Percentiles rank a stretch among this genome's conserved stretches.
phyloP scores from a whole-genome alignment of 2,329 filamentous ascomycete species.

The Cordyceps farinosa region DNA sequence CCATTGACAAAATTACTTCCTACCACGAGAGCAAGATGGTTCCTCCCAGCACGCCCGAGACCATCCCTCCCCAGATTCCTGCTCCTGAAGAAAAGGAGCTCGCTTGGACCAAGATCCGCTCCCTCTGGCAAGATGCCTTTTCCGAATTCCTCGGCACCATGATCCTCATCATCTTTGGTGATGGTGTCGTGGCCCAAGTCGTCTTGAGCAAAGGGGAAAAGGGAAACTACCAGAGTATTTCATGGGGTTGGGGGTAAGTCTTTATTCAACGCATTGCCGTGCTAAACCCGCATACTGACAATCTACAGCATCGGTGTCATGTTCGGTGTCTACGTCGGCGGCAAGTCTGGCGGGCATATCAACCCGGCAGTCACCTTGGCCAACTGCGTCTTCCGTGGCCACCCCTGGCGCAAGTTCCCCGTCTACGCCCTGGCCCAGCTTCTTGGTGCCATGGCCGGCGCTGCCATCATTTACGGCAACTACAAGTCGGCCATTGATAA shows the following conservation, averaged over 20 bases:
- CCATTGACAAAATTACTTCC: constrained; percentile 30
- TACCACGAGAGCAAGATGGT: constrained; percentile 33
- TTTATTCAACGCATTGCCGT: not conserved
- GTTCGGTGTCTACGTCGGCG: constrained; percentile 64
- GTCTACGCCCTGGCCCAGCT: constrained; percentile 64
- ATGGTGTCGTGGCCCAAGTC: constrained; percentile 69
- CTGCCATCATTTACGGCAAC: constrained; percentile 59
- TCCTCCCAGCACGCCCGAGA: constrained; percentile 16
- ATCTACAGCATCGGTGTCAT: constrained; percentile 59
- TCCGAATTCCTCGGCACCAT: constrained; percentile 68
- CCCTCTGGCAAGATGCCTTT: constrained; percentile 53
- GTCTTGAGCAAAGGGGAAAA: constrained; percentile 49
- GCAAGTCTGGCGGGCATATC: constrained; percentile 64
- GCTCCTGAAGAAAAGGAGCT: constrained; percentile 26
- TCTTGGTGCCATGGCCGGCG: constrained; percentile 62
- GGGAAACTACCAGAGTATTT: constrained; percentile 48
- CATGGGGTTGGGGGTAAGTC: constrained; percentile 48
- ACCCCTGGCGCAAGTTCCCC: constrained; percentile 67
- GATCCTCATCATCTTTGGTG: constrained; percentile 65
- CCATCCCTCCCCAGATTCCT: constrained; percentile 18
- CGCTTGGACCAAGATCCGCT: constrained; percentile 52
- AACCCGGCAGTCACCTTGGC: constrained; percentile 69
- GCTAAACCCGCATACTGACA: constrained; percentile 9
- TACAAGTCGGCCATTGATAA: constrained; percentile 62
- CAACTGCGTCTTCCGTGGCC: constrained; percentile 64